Evolutionary conservation across 2,329 filamentous ascomycete genomes (phyloP).

Genomic region (Exserohilum rostratum): DNA sequence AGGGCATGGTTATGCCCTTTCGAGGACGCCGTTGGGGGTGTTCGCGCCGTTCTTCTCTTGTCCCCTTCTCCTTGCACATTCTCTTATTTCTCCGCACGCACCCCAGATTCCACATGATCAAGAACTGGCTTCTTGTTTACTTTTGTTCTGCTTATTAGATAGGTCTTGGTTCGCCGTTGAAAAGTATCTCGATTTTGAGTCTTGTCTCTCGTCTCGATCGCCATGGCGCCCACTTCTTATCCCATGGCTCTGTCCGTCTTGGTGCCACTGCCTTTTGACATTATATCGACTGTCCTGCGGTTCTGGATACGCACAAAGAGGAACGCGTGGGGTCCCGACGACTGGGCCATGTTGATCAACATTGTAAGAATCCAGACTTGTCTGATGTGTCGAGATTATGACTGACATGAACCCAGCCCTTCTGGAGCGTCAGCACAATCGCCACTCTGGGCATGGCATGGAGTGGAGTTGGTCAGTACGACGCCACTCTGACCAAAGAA

Average conservation of each 20-base stretch:
- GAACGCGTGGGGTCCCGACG: slow-evolving; percentile 10
- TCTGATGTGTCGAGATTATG: not conserved
- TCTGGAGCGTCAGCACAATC: slow-evolving; percentile 9
- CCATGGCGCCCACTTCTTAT: slow-evolving; percentile 11
- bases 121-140: not conserved
- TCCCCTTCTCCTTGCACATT: not conserved
- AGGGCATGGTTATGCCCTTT: not conserved
- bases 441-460: slow-evolving; percentile 10
- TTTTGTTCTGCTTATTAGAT: not conserved
- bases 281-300: slow-evolving; percentile 5
- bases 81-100: not conserved
- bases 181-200: not conserved
- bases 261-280: slow-evolving; percentile 4
- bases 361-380: not conserved
- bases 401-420: slow-evolving; percentile 3
- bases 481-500: slow-evolving; percentile 1
- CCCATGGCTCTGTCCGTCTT: slow-evolving; percentile 10
- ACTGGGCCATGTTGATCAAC: slow-evolving; percentile 15
- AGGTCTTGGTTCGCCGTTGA: not conserved
- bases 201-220: not conserved
- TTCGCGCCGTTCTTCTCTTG: not conserved
- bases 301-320: slow-evolving; percentile 13
- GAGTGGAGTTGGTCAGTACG: slow-evolving; percentile 8
- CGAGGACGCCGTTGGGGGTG: not conserved
- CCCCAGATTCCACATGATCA: not conserved